phyloP scores from a whole-genome alignment of 2,329 filamentous ascomycete species.

The Cladosporium sp. region DNA sequence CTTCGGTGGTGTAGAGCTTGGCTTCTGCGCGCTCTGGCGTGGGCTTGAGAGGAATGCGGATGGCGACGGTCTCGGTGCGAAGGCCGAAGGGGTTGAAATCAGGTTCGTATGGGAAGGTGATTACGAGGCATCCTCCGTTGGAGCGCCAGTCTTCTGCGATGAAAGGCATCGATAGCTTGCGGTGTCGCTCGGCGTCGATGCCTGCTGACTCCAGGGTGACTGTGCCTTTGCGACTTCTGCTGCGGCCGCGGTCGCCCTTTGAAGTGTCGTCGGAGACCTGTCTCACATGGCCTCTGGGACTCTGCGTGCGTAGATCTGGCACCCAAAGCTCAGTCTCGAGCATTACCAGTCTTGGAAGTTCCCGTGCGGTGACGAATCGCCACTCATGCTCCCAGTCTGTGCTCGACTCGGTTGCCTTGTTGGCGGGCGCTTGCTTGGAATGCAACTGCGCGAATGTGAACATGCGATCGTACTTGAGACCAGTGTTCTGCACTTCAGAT shows the following conservation, averaged over 20 bases:
- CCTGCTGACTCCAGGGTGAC: slow-evolving; percentile 11
- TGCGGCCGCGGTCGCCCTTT: not conserved
- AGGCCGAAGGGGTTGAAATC: slow-evolving; percentile 29
- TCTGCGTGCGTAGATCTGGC: slow-evolving; percentile 51
- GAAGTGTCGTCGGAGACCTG: slow-evolving; percentile 8
- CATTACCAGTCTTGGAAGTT: slow-evolving; percentile 69
- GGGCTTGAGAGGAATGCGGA: slow-evolving; percentile 67
- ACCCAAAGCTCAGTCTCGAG: slow-evolving; percentile 69
- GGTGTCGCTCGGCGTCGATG: slow-evolving; percentile 8
- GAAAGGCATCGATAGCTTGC: slow-evolving; percentile 10
- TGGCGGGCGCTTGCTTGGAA: slow-evolving; percentile 34
- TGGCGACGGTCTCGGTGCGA: slow-evolving; percentile 53
- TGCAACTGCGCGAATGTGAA: slow-evolving; percentile 74
- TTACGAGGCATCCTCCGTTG: slow-evolving; percentile 62
- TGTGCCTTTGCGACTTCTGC: slow-evolving; percentile 15
- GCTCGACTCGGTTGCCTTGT: too few relatives aligned
- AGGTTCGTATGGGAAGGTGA: slow-evolving; percentile 61
- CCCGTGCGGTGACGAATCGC: slow-evolving; percentile 70
- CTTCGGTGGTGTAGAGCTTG: slow-evolving; percentile 59
- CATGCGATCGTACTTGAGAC: slow-evolving; percentile 76
- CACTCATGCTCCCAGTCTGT: slow-evolving; percentile 55
- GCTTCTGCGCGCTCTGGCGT: slow-evolving; percentile 57
- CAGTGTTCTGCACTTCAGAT: slow-evolving; percentile 65
- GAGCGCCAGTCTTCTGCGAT: slow-evolving; percentile 45
- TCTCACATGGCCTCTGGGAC: not conserved